Percentiles rank a stretch among this genome's conserved stretches.
phyloP scores from a whole-genome alignment of 768 basidiomycete species.

The Cystobasidium tubakii region DNA sequence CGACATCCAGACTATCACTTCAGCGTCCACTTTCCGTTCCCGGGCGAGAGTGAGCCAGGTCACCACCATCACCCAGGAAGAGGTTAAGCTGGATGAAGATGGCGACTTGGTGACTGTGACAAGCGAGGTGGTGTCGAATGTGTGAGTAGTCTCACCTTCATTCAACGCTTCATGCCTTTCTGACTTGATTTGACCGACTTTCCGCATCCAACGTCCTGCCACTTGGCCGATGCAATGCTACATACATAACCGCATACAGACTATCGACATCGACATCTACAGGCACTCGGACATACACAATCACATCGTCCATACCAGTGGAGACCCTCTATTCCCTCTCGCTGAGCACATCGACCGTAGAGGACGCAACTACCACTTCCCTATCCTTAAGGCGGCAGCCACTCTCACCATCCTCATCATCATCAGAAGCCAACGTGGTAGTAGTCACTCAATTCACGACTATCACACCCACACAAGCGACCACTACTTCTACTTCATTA shows the following conservation, averaged over 20 bases:
- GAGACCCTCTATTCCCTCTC: neutral
- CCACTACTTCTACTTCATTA: neutral
- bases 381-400: neutral
- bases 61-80: neutral
- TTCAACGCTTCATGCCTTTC: too few species aligned
- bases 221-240: too few species aligned
- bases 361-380: neutral
- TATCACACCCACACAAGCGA: neutral
- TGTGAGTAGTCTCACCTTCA: neutral
- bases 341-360: neutral
- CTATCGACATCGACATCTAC: neutral
- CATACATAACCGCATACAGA: too few species aligned
- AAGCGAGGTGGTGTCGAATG: neutral
- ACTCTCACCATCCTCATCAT: neutral
- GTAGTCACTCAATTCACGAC: conserved; percentile 19
- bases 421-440: neutral
- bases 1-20: neutral
- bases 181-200: too few species aligned
- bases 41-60: neutral
- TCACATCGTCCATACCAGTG: neutral
- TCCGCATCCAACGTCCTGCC: neutral
- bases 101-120: neutral
- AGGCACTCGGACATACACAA: neutral
- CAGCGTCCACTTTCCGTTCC: neutral
- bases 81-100: neutral